A percentile compares a stretch with the other conserved stretches of the same genome.
phyloP scores from a whole-genome alignment of 2,329 filamentous ascomycete species.

The Colletotrichum melonis region DNA sequence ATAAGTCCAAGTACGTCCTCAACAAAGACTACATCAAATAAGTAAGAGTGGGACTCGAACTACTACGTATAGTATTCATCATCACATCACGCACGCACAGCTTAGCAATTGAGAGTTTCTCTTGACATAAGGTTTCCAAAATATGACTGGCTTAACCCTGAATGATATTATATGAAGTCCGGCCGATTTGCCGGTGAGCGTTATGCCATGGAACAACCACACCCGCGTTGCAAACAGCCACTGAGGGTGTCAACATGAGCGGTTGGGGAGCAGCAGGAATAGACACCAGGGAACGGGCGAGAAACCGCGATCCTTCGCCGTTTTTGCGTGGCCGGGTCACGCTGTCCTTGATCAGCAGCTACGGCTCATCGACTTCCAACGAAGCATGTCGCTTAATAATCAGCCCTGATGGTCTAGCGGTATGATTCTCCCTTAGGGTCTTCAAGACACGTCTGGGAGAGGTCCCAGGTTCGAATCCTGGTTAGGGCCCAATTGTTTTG shows the following conservation, averaged over 20 bases:
- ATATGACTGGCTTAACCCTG: no score
- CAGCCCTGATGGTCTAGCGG: constrained; percentile 32
- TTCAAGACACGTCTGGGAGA: background rate
- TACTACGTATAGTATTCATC: background rate
- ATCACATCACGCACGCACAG: background rate
- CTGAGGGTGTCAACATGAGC: no score
- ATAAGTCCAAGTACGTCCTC: constrained; percentile 25
- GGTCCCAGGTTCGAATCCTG: constrained; percentile 32
- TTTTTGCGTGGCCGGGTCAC: no score
- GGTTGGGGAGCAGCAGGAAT: no score
- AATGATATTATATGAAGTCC: no score
- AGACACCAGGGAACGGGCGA: no score
- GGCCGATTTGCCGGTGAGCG: no score
- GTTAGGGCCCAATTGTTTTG: background rate
- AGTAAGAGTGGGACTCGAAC: background rate
- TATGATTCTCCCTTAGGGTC: constrained; percentile 34
- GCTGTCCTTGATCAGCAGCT: rapidly evolving
- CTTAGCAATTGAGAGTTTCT: background rate
- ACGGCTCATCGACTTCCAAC: rapidly evolving
- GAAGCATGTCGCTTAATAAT: background rate
- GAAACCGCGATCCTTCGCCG: no score
- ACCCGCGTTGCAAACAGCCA: no score
- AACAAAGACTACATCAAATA: constrained; percentile 29
- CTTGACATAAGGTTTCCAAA: no score
- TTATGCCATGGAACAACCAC: no score